Conservation (phyloP, 2,329 filamentous ascomycete genomes). For the Penicillium olsonii region DNA sequence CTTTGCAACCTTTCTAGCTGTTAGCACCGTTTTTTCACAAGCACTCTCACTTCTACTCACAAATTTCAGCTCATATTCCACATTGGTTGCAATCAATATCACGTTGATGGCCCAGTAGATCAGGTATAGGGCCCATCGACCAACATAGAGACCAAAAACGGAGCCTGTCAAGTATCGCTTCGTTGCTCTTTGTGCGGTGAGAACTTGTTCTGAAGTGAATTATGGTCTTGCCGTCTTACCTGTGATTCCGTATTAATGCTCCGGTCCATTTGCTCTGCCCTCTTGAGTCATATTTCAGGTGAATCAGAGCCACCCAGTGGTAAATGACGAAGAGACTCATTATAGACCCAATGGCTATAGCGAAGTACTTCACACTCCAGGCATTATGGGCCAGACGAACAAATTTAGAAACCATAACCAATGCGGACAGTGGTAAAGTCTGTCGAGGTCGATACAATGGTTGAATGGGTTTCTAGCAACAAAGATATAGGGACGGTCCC, state of each 20-base stretch:
- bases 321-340: constrained; percentile 4
- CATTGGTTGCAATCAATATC: constrained; percentile 12
- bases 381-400: constrained; percentile 8
- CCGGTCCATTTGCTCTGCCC: neutral
- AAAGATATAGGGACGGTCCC: neutral
- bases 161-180: neutral
- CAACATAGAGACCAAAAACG: constrained; percentile 4
- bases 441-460: neutral
- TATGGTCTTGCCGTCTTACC: neutral
- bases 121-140: constrained; percentile 8
- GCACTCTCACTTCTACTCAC: no score
- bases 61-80: constrained; percentile 5
- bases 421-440: neutral
- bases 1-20: constrained; percentile 6
- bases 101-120: constrained; percentile 19
- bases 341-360: constrained; percentile 11
- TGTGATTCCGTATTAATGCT: neutral
- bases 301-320: constrained; percentile 6
- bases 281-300: constrained; percentile 2
- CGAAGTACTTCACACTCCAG: constrained; percentile 16
- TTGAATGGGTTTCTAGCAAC: neutral
- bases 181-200: neutral
- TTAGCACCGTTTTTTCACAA: no score
- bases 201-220: neutral
- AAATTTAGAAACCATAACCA: constrained; percentile 1